Base-by-base conservation (phyloP, 2,329 filamentous ascomycete species). In the Trichophyton simii region DNA sequence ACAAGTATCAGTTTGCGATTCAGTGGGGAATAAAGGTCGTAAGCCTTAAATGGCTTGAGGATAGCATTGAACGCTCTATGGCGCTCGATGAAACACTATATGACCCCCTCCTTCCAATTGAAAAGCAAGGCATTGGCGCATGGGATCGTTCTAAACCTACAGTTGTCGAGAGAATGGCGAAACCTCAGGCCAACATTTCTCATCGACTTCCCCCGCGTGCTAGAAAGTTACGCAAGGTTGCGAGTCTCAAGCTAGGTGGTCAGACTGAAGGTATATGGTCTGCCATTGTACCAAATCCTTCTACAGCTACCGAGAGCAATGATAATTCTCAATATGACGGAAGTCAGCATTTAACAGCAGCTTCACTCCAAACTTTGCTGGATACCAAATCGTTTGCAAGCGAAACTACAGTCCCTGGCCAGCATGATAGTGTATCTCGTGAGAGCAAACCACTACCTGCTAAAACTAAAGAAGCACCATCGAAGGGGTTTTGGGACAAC, bases 201-300 rank as follows among this genome's bases (percentile, higher is more conserved):
- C 80, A 82, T 6, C 85, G 74, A 0, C 75, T 22, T 54, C 82
- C 85, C 44, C 80, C 82, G 7, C 85, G 87, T 3, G 83, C 84
- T 64, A 83, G 91, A 66, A 97, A 96, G 75, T 75, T 99, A 66
- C 85, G 94, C 66, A 87, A 91, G 68, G 91, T 89, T 4, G 88
- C 91, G 22, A 96, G 91, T 72, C 85, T 87, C 70, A 92, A 90
- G 71, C 77, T 97, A 36, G 86, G 82, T 62, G 87, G 81, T 58
- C 91, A 96, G 68, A 87, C 86, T 66, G 85, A 91, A 67, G 85
- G 84, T 31, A 81, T 97, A n/a, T 97, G 92, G 92, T 87, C 87
- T 3, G 89, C 95, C 68, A 95, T 99, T 58, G 55, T 58, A 9
- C 41, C 55, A 7, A 58, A 41, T 9, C 55, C 34, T 44, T 36